Evolutionary conservation across 2,329 filamentous ascomycete species (phyloP).

Genomic region (Pestalotiopsis sp.): DNA sequence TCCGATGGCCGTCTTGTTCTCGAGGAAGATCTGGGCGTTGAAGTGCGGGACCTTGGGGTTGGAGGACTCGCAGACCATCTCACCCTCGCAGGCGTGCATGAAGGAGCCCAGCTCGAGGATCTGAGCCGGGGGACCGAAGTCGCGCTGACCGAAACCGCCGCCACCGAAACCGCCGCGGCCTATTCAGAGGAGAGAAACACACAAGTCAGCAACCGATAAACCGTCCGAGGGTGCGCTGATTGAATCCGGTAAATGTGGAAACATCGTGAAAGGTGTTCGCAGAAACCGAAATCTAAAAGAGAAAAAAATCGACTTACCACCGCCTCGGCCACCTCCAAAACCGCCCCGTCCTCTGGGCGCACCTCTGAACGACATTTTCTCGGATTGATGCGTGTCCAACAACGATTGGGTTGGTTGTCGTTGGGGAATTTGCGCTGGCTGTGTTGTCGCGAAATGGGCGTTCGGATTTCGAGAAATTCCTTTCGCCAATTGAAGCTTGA

Average conservation of each 20-base stretch:
- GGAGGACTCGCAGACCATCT: constrained; percentile 95
- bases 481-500: constrained; percentile 5
- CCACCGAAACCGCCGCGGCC: constrained; percentile 36
- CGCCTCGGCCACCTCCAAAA: constrained; percentile 30
- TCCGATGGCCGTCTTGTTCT: constrained; percentile 94
- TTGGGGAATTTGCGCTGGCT: not conserved
- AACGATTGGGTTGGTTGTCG: constrained; percentile 4
- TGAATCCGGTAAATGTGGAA: too few species aligned
- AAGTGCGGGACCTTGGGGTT: constrained; percentile 98
- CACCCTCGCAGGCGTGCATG: constrained; percentile 92
- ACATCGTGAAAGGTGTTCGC: not conserved
- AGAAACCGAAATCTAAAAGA: not conserved
- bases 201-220: not conserved
- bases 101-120: constrained; percentile 84
- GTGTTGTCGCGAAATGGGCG: not conserved
- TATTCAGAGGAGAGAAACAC: constrained; percentile 5
- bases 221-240: not conserved
- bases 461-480: constrained; percentile 7
- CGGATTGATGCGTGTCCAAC: not conserved
- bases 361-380: constrained; percentile 33
- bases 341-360: constrained; percentile 34
- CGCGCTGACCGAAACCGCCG: constrained; percentile 35
- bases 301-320: constrained; percentile 26
- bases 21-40: constrained; percentile 97
- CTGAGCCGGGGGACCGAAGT: constrained; percentile 36